Base-by-base conservation (phyloP, 2,329 filamentous ascomycete species). In the Fusarium sp. region DNA sequence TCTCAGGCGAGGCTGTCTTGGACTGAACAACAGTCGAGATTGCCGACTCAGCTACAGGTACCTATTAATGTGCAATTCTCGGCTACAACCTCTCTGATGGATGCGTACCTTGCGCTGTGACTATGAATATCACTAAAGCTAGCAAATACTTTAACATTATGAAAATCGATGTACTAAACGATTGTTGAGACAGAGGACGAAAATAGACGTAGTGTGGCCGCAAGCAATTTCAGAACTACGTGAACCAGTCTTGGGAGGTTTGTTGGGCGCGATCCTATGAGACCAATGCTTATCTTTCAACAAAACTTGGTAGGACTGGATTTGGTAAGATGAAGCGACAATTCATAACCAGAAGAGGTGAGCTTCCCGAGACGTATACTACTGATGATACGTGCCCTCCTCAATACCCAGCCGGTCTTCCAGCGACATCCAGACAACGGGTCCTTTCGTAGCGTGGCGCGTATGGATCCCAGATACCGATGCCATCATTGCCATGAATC, bases 1-100 rank as follows among this genome's bases (percentile, higher is more conserved):
- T 59, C 9, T 51, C 42, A n/a, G 56, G 56, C 13, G 56, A 59
- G 8, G 56, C 41, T 17, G 56, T 59, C 13, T 36, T 38, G 17
- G 56, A 50, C 32, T 59, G 56, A 20, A 51, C 22, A 18, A 59
- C 42, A 14, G 56, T 50, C 10, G 42, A 50, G n/a, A 17, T 28
- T 8, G 42, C 24, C 15, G 56, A 34, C 13, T 50, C 30, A 18
- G 42, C 56, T 59, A 22, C 12, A 18, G 6, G 26, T 22, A 26
- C 5, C 26, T 11, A 8, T 58, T 11, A 50, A 24, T 22, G 3
- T 18, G 3, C 13, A 3, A 17, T 28, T 7, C 22, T 17, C 18
- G 15, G 14, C 14, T 8, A 26, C 6, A 26, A 3, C 5, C 9
- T 6, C 1, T 1, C 5, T 3, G 1, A n/a, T 6, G 2, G 1